Percentiles rank a stretch among this genome's conserved stretches.
Conservation (phyloP, 2,329 filamentous ascomycete genomes). For the Exophiala viscosa region DNA sequence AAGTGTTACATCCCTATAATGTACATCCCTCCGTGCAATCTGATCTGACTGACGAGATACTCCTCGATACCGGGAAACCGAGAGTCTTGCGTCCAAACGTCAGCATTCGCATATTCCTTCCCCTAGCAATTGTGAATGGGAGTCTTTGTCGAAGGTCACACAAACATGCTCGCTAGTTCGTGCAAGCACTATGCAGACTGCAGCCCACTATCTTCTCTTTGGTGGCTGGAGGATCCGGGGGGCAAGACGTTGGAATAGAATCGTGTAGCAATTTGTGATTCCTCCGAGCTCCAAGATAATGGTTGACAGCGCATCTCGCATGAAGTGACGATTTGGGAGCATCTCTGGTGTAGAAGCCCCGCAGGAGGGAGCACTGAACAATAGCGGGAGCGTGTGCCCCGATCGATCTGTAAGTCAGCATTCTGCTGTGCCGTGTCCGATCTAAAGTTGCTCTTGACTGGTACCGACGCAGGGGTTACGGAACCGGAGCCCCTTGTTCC, state of each 20-base stretch:
- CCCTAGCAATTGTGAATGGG: background rate
- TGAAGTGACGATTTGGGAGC: too few relatives aligned
- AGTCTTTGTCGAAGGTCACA: background rate
- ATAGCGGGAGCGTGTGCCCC: background rate
- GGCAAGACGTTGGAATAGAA: too few relatives aligned
- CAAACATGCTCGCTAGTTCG: background rate
- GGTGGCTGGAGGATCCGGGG: background rate
- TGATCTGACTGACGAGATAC: too few relatives aligned
- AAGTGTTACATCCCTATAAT: background rate
- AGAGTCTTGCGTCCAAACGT: too few relatives aligned
- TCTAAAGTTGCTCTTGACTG: background rate
- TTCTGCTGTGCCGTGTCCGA: background rate
- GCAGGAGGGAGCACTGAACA: too few relatives aligned
- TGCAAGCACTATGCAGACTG: background rate
- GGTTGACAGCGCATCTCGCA: too few relatives aligned
- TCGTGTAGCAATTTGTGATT: background rate
- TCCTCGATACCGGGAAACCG: too few relatives aligned
- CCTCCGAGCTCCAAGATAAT: background rate
- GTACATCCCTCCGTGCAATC: too few relatives aligned
- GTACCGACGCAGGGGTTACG: constrained; percentile 1
- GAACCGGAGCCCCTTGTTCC: too few relatives aligned
- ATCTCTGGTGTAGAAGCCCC: too few relatives aligned
- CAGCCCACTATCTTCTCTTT: background rate
- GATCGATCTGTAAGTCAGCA: background rate
- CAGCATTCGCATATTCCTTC: background rate